Conservation (phyloP, 805 yeast species). For the Wickerhamiella kurtzmanii region DNA sequence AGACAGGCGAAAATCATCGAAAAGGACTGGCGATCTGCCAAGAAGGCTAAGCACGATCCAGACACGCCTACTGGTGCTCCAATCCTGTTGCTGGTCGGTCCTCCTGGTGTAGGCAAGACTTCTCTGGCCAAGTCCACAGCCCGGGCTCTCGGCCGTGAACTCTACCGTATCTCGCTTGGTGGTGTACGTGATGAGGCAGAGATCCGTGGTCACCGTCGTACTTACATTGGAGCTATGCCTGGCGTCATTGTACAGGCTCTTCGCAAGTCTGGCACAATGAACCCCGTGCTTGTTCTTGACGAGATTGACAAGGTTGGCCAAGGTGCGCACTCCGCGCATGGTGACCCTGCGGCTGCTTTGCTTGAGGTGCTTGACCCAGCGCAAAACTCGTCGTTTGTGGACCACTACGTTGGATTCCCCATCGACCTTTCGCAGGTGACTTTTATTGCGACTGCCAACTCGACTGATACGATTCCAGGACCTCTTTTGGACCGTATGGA, state of each 20-base stretch:
- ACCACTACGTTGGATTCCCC: slow-evolving; percentile 78
- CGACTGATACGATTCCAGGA: slow-evolving; percentile 51
- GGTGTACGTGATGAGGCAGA: slow-evolving; percentile 85
- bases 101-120: slow-evolving; percentile 91
- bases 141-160: slow-evolving; percentile 52
- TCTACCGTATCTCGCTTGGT: slow-evolving; percentile 72
- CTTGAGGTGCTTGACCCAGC: slow-evolving; percentile 85
- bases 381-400: slow-evolving; percentile 62
- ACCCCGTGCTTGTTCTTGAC: slow-evolving; percentile 71
- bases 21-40: not conserved
- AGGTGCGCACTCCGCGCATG: slow-evolving; percentile 44
- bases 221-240: slow-evolving; percentile 88
- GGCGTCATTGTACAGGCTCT: slow-evolving; percentile 68
- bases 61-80: slow-evolving; percentile 33
- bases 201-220: slow-evolving; percentile 78
- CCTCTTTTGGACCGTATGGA: slow-evolving; percentile 80
- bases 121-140: slow-evolving; percentile 77
- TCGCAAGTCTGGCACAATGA: slow-evolving; percentile 61
- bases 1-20: not conserved
- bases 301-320: slow-evolving; percentile 65
- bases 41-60: no score
- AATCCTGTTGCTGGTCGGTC: slow-evolving; percentile 70
- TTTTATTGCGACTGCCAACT: slow-evolving; percentile 79
- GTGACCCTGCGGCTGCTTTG: slow-evolving; percentile 84
- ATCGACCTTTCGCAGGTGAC: slow-evolving; percentile 68